These are phyloP conservation scores for Claviceps digitariae DNA, from an alignment of 2,329 filamentous ascomycete genomes.

Conservation along the genomic window DNA sequence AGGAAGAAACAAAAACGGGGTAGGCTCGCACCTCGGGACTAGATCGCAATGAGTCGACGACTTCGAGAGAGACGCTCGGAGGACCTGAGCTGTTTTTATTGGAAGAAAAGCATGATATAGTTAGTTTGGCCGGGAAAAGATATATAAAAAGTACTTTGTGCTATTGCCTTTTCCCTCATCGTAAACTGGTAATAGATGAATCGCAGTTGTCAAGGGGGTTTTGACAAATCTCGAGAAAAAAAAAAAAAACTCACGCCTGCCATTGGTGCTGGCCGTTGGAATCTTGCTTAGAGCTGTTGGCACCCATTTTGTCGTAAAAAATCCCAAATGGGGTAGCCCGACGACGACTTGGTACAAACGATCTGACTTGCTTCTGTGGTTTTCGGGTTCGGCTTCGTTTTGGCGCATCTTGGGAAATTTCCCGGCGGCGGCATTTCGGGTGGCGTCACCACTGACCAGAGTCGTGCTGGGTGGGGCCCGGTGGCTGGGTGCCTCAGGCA, in stretches of 20 bases:
- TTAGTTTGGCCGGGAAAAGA: too few relatives aligned
- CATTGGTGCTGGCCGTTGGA: conserved; percentile 26
- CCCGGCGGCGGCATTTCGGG: conserved; percentile 21
- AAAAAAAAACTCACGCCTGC: conserved; percentile 36
- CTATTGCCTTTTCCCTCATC: neutral
- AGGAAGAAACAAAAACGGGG: neutral
- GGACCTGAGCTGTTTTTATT: conserved; percentile 26
- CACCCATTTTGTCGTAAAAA: conserved; percentile 35
- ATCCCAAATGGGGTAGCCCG: conserved; percentile 18
- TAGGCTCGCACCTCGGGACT: conserved; percentile 62
- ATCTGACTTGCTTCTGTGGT: conserved; percentile 14
- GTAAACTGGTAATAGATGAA: too few relatives aligned
- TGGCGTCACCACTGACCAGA: conserved; percentile 16
- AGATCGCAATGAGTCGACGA: conserved; percentile 70
- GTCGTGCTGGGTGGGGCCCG: neutral
- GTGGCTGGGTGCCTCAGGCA: conserved; percentile 17
- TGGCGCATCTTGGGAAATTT: conserved; percentile 16
- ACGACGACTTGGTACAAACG: conserved; percentile 15
- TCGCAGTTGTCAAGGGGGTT: neutral
- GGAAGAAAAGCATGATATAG: neutral
- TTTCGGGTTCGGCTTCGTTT: neutral
- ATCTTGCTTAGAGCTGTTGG: conserved; percentile 40
- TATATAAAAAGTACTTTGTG: neutral
- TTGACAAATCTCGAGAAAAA: too few relatives aligned
- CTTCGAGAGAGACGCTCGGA: conserved; percentile 57